phyloP scores from a whole-genome alignment of 139 green algal genomes.

The Ettlia oleoabundans region DNA sequence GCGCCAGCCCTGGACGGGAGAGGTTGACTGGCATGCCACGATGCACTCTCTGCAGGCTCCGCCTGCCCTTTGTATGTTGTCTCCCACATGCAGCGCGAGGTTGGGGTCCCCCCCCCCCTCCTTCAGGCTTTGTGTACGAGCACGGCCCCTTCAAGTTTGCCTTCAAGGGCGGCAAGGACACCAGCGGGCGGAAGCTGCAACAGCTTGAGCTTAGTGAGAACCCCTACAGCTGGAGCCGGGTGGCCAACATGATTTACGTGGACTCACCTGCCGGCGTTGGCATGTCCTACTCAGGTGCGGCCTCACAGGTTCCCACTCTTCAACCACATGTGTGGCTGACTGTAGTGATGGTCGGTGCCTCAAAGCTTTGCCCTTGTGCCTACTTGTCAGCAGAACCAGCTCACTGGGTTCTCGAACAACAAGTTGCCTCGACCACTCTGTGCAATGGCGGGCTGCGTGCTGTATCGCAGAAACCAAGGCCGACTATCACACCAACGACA shows the following conservation, averaged over 20 bases:
- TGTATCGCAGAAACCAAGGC: slow-evolving; percentile 26
- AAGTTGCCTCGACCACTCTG: too few species aligned
- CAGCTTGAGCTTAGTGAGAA: slow-evolving; percentile 60
- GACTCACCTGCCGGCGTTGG: slow-evolving; percentile 71
- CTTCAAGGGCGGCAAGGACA: slow-evolving; percentile 36
- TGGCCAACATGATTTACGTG: slow-evolving; percentile 71
- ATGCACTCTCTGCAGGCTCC: neutral
- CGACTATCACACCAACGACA: slow-evolving; percentile 50
- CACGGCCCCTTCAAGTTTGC: slow-evolving; percentile 56
- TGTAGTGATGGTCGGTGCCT: too few species aligned
- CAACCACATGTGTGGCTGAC: too few species aligned
- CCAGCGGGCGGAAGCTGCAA: slow-evolving; percentile 36
- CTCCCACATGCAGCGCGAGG: too few species aligned
- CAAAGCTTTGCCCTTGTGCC: too few species aligned
- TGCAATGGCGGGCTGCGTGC: neutral
- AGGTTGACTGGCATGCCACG: too few species aligned
- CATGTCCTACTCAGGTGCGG: slow-evolving; percentile 52
- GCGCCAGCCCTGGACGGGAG: neutral
- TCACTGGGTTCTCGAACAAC: too few species aligned
- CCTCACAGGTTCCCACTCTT: too few species aligned
- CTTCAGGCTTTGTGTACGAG: slow-evolving; percentile 71
- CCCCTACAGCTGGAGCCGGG: slow-evolving; percentile 73
- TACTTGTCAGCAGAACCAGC: too few species aligned
- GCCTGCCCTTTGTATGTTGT: neutral
- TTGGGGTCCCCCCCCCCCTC: neutral